Evolutionary conservation across 441 rosid species (phyloP).

Genomic region (Adansonia rubrostipa): DNA sequence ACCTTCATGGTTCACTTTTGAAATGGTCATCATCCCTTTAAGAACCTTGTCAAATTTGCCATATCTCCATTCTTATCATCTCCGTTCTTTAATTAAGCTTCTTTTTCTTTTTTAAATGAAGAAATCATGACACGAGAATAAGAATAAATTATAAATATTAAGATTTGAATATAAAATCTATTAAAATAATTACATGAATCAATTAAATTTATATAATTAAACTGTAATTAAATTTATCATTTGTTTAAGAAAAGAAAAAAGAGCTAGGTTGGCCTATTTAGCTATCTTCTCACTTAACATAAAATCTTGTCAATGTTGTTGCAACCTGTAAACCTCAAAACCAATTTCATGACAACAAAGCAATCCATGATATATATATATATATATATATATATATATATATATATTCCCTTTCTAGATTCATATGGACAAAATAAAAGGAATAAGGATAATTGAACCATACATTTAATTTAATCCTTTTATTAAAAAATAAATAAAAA

Average conservation of each 20-base stretch:
- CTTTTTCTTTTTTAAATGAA: not conserved
- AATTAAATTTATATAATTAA: no score
- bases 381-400: no score
- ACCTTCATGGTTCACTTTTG: slow-evolving; percentile 31
- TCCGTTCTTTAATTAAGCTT: not conserved
- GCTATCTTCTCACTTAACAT: not conserved
- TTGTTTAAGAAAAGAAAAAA: not conserved
- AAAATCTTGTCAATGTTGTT: not conserved
- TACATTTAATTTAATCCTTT: not conserved
- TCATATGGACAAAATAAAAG: not conserved
- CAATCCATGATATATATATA: not conserved
- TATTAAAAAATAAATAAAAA: not conserved
- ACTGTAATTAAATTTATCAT: not conserved
- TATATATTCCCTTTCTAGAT: no score
- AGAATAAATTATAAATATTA: no score
- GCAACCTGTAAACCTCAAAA: not conserved
- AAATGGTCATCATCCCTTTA: not conserved
- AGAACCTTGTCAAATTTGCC: not conserved
- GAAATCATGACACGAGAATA: no score
- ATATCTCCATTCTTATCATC: not conserved
- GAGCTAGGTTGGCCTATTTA: not conserved
- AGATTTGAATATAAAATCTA: no score
- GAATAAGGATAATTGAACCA: not conserved
- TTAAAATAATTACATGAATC: no score
- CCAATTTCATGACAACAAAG: not conserved